Percentiles rank a stretch among this genome's conserved stretches.
phyloP scores from a whole-genome alignment of 352 stramenopile species.

The Blastocystis sp. region DNA sequence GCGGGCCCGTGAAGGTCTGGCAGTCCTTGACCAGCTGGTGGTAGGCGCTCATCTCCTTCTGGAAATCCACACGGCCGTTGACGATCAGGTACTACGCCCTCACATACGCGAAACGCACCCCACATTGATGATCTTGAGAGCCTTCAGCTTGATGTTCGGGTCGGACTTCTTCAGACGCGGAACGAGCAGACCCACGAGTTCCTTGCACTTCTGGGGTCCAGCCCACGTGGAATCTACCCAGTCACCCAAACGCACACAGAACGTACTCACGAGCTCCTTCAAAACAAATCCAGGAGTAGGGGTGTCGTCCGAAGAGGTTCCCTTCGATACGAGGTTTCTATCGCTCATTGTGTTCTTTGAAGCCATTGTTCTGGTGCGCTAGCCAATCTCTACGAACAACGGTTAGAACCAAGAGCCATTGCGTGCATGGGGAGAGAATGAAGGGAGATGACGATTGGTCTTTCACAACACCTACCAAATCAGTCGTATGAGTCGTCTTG shows the following conservation, averaged over 20 bases:
- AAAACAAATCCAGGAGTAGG: slow-evolving; percentile 69
- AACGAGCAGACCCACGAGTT: slow-evolving; percentile 47
- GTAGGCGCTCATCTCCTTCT: slow-evolving; percentile 60
- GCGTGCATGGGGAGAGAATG: background rate
- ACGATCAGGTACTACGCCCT: slow-evolving; percentile 52
- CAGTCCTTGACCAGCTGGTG: slow-evolving; percentile 60
- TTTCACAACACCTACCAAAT: background rate
- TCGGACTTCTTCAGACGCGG: slow-evolving; percentile 67
- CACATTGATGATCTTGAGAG: slow-evolving; percentile 68
- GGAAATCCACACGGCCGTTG: slow-evolving; percentile 68
- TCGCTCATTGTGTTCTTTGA: slow-evolving; percentile 70
- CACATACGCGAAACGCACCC: background rate
- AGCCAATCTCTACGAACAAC: slow-evolving; percentile 17
- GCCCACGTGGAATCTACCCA: slow-evolving; percentile 45
- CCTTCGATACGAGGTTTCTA: slow-evolving; percentile 68
- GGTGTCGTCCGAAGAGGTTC: slow-evolving; percentile 49
- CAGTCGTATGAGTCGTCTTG: background rate
- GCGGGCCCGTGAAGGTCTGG: slow-evolving; percentile 41
- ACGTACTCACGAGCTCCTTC: slow-evolving; percentile 65
- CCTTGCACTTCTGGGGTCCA: slow-evolving; percentile 58
- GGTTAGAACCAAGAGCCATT: slow-evolving; percentile 28
- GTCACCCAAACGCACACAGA: background rate
- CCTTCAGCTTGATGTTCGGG: slow-evolving; percentile 67
- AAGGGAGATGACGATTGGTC: background rate
- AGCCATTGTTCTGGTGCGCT: slow-evolving; percentile 44